Conservation (phyloP, 768 basidiomycete genomes). For the Suillus discolor region DNA sequence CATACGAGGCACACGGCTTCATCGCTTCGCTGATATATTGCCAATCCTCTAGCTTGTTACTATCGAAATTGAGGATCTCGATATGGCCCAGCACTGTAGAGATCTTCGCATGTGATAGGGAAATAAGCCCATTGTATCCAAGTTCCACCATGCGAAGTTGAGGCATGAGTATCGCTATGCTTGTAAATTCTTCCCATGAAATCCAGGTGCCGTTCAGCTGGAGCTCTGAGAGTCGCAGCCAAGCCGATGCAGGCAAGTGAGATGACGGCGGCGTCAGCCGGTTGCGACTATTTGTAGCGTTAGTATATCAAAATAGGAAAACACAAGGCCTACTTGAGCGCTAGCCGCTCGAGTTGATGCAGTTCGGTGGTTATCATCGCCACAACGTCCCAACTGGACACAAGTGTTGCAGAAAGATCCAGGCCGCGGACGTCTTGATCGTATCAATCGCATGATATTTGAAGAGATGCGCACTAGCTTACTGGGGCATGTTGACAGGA, state of each 20-base stretch:
- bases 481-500: conserved; percentile 69
- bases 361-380: conserved; percentile 65
- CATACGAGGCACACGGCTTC: conserved; percentile 47
- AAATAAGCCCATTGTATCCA: conserved; percentile 65
- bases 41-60: conserved; percentile 67
- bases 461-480: conserved; percentile 33
- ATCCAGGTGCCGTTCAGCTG: conserved; percentile 76
- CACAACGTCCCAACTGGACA: conserved; percentile 72
- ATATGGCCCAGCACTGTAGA: conserved; percentile 33
- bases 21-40: conserved; percentile 46
- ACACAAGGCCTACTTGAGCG: conserved; percentile 69
- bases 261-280: conserved; percentile 52
- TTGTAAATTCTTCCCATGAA: conserved; percentile 67
- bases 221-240: conserved; percentile 59
- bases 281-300: conserved; percentile 55
- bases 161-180: conserved; percentile 55
- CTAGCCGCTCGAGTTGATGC: conserved; percentile 60
- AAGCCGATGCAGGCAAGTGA: conserved; percentile 41
- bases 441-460: conserved; percentile 18
- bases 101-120: conserved; percentile 25
- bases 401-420: conserved; percentile 77
- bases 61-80: conserved; percentile 67
- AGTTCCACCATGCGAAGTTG: conserved; percentile 59
- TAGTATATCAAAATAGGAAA: conserved; percentile 16
- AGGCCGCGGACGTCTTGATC: conserved; percentile 71